Evolutionary conservation across 2,329 filamentous ascomycete genomes (phyloP).

Genomic region (Exutisphaerella laricina): DNA sequence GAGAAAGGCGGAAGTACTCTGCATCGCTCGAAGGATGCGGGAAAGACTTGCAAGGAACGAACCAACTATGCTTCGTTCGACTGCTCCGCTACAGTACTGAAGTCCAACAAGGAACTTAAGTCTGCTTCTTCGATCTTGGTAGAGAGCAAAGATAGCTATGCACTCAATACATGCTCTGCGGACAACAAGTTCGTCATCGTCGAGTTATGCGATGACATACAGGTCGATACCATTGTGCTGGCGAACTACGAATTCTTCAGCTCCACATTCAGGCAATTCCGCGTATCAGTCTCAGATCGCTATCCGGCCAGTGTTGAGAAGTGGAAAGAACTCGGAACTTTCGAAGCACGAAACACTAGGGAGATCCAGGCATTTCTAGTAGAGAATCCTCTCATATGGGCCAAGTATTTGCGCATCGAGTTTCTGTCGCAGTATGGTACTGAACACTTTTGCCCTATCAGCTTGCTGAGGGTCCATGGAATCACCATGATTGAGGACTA

Average conservation of each 20-base stretch:
- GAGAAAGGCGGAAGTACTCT: conserved; percentile 5
- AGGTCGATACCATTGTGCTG: conserved; percentile 93
- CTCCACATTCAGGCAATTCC: conserved; percentile 87
- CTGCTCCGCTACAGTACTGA: conserved; percentile 86
- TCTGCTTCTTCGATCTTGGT: conserved; percentile 83
- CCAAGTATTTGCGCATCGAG: conserved; percentile 85
- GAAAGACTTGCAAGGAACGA: conserved; percentile 94
- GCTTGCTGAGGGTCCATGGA: conserved; percentile 83
- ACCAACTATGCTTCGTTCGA: conserved; percentile 98
- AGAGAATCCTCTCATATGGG: conserved; percentile 94
- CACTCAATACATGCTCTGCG: conserved; percentile 84
- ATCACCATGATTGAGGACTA: conserved; percentile 93
- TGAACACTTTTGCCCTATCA: conserved; percentile 93
- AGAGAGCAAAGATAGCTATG: conserved; percentile 98
- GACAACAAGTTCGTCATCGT: conserved; percentile 91
- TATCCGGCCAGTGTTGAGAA: conserved; percentile 90
- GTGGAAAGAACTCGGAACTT: conserved; percentile 83
- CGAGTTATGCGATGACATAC: conserved; percentile 78
- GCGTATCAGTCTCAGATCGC: conserved; percentile 86
- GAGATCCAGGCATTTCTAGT: conserved; percentile 92
- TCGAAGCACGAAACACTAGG: conserved; percentile 85
- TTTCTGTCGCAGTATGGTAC: conserved; percentile 92
- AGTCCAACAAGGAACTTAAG: conserved; percentile 80
- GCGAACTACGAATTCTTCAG: conserved; percentile 99
- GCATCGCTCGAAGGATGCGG: conserved; percentile 72